These are phyloP conservation scores for Xylaria sp. DNA, from an alignment of 2,329 filamentous ascomycete species.

Conservation along the genomic window DNA sequence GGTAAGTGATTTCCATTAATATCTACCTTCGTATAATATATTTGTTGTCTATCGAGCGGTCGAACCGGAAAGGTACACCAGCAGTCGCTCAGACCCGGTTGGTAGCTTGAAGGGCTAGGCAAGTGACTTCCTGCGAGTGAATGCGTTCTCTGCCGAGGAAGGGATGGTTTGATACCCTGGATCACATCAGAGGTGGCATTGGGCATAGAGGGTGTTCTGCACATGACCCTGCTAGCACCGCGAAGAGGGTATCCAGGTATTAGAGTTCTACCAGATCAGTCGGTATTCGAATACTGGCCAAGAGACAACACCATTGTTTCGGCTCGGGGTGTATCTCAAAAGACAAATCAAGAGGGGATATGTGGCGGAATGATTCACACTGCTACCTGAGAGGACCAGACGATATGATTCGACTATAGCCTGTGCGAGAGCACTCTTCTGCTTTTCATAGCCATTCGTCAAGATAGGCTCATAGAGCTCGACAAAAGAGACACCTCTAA, in stretches of 20 bases:
- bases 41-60: slow-evolving; percentile 28
- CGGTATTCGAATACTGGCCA: slow-evolving; percentile 44
- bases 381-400: slow-evolving; percentile 45
- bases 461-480: slow-evolving; percentile 58
- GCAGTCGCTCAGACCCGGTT: slow-evolving; percentile 30
- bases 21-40: slow-evolving; percentile 35
- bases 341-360: slow-evolving; percentile 40
- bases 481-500: slow-evolving; percentile 54
- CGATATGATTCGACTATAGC: slow-evolving; percentile 50
- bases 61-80: slow-evolving; percentile 13
- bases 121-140: slow-evolving; percentile 30
- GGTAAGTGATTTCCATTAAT: slow-evolving; percentile 70
- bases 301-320: slow-evolving; percentile 42
- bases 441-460: slow-evolving; percentile 60
- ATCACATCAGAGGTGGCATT: slow-evolving; percentile 35
- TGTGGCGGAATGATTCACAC: slow-evolving; percentile 42
- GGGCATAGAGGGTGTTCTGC: slow-evolving; percentile 43
- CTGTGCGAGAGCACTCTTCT: slow-evolving; percentile 50
- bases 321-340: slow-evolving; percentile 43
- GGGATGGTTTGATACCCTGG: slow-evolving; percentile 40
- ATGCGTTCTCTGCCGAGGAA: slow-evolving; percentile 37
- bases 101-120: slow-evolving; percentile 35
- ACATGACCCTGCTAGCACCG: slow-evolving; percentile 42
- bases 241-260: slow-evolving; percentile 39
- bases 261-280: slow-evolving; percentile 42